These are phyloP conservation scores for Pholiota microspora DNA, from an alignment of 768 basidiomycete species.

Conservation along the genomic window DNA sequence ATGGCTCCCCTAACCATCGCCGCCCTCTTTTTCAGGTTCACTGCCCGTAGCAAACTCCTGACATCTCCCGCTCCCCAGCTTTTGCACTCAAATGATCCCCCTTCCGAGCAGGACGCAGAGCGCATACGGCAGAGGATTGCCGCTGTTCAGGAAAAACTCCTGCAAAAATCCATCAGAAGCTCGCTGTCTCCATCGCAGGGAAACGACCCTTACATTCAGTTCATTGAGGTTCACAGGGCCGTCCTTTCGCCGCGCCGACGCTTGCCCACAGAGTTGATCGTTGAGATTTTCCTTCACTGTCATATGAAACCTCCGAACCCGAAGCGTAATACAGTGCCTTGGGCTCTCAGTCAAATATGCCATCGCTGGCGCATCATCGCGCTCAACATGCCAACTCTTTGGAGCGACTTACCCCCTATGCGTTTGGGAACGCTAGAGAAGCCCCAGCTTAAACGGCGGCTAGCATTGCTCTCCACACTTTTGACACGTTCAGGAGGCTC, in stretches of 20 bases:
- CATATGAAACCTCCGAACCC: background rate
- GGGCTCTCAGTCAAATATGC: background rate
- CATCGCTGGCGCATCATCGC: constrained; percentile 8
- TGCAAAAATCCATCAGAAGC: background rate
- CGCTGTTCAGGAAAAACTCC: background rate
- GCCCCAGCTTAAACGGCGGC: background rate
- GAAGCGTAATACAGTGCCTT: constrained; percentile 1
- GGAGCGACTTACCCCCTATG: constrained; percentile 3
- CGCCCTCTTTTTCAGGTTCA: constrained; percentile 4
- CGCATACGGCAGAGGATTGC: constrained; percentile 6
- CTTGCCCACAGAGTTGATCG: constrained; percentile 15
- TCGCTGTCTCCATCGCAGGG: background rate
- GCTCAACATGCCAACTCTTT: constrained; percentile 4
- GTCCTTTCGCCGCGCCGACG: constrained; percentile 8
- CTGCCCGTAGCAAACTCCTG: background rate
- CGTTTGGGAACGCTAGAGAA: constrained; percentile 2
- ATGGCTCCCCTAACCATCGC: constrained; percentile 5
- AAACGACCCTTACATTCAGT: background rate
- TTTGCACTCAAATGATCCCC: constrained; percentile 12
- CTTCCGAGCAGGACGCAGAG: constrained; percentile 8
- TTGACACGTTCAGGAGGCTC: constrained; percentile 10
- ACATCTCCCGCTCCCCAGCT: constrained; percentile 7
- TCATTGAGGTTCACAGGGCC: constrained; percentile 3
- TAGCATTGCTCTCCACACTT: constrained; percentile 7
- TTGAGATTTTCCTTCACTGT: constrained; percentile 15